These are phyloP conservation scores for Glycine latifolia DNA, from an alignment of 306 rosid species.

Conservation along the genomic window DNA sequence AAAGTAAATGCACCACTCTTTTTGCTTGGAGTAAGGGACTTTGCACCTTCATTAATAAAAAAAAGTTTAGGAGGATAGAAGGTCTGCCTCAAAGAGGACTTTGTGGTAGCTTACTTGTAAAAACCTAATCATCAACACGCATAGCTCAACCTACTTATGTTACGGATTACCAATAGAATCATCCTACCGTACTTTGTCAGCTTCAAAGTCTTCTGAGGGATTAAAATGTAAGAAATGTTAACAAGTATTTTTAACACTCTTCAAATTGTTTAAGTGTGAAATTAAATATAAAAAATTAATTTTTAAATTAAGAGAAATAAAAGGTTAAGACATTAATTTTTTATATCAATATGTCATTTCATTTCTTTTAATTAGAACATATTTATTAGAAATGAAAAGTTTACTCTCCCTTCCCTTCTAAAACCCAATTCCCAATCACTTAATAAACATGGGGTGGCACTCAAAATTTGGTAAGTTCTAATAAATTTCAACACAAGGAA, in stretches of 20 bases:
- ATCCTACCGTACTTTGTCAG: not conserved
- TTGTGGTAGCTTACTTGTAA: not conserved
- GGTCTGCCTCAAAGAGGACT: not conserved
- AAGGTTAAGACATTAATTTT: not conserved
- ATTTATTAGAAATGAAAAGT: not conserved
- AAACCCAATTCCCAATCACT: not conserved
- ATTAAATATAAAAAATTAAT: too few relatives aligned
- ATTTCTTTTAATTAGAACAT: not conserved
- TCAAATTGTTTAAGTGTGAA: too few relatives aligned
- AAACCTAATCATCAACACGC: not conserved
- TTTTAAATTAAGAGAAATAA: not conserved
- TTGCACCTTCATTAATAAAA: not conserved
- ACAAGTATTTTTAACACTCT: not conserved
- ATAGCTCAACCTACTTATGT: not conserved
- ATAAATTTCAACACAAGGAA: not conserved
- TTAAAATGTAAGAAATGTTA: not conserved
- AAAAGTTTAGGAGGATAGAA: not conserved
- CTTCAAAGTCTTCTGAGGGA: not conserved
- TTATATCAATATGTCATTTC: not conserved
- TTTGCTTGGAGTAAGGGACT: not conserved
- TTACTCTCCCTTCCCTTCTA: not conserved
- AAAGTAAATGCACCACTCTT: not conserved
- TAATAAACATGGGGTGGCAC: not conserved
- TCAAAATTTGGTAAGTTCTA: not conserved
- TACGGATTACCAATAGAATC: not conserved